These are phyloP conservation scores for Inonotus hispidus DNA, from an alignment of 1,284 basidiomycete species.

Conservation along the genomic window DNA sequence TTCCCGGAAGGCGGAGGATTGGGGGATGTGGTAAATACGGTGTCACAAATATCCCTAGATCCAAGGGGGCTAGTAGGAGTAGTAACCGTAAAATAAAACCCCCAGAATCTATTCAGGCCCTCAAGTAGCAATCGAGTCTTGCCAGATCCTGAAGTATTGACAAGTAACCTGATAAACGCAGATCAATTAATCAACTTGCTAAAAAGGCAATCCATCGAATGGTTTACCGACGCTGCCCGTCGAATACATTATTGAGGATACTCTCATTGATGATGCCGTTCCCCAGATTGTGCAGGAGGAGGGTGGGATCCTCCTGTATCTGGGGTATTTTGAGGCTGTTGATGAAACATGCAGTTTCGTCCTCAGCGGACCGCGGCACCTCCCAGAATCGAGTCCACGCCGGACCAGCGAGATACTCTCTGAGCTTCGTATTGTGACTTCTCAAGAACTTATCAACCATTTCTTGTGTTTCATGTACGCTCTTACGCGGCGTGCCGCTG, in stretches of 20 bases:
- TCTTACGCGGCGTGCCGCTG: too few relatives aligned
- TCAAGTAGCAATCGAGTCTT: neutral
- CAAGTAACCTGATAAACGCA: neutral
- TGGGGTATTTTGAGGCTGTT: neutral
- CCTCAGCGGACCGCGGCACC: neutral
- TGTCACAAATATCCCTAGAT: neutral
- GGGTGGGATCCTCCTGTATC: neutral
- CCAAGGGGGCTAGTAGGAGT: neutral
- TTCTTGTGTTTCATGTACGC: neutral
- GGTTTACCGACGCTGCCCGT: neutral
- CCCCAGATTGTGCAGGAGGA: neutral
- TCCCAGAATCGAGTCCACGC: neutral
- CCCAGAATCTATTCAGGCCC: neutral
- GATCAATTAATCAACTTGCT: neutral
- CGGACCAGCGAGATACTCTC: neutral
- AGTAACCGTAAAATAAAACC: neutral
- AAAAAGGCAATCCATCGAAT: neutral
- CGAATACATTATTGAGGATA: neutral
- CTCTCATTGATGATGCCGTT: neutral
- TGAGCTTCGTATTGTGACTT: neutral
- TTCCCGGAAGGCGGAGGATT: neutral
- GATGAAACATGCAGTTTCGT: neutral
- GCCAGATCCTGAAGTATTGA: neutral
- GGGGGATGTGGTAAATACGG: neutral
- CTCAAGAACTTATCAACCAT: neutral